Percentiles rank a stretch among this genome's conserved stretches.
Evolutionary conservation across 106 monocot species (phyloP).

Genomic region (Dioscorea dumetorum): DNA sequence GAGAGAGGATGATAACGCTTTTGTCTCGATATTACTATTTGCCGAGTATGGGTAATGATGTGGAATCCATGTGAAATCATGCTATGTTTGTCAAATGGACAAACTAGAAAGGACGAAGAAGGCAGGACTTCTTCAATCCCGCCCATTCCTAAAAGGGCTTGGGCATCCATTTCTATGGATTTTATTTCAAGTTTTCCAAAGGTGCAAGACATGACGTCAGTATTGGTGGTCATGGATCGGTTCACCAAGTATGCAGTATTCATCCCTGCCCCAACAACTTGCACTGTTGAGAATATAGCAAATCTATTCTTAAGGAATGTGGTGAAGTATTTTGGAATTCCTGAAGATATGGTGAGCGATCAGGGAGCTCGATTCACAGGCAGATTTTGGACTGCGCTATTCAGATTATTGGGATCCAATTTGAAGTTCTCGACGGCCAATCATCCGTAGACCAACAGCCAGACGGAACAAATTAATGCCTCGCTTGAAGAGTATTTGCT

Average conservation of each 20-base stretch:
- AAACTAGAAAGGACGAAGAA: not conserved
- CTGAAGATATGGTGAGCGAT: not conserved
- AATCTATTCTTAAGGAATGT: not conserved
- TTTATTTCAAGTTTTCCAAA: not conserved
- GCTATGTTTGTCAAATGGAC: not conserved
- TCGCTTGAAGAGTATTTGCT: conserved; percentile 8
- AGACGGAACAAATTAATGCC: not conserved
- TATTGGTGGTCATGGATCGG: not conserved
- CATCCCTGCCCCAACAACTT: not conserved
- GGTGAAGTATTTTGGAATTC: not conserved
- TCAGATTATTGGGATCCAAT: not conserved
- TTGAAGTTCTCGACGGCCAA: conserved; percentile 1
- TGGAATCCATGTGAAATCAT: not conserved
- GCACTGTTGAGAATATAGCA: not conserved
- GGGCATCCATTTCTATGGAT: not conserved
- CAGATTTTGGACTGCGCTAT: too few relatives aligned
- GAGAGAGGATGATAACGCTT: too few relatives aligned
- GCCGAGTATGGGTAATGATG: not conserved
- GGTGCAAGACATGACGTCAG: not conserved
- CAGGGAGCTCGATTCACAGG: not conserved
- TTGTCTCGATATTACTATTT: not conserved
- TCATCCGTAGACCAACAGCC: not conserved
- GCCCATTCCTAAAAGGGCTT: not conserved
- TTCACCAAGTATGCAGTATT: conserved; percentile 1
- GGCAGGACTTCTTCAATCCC: not conserved